Conservation (phyloP, 305 asterid species). For the Fraxinus albicans region DNA sequence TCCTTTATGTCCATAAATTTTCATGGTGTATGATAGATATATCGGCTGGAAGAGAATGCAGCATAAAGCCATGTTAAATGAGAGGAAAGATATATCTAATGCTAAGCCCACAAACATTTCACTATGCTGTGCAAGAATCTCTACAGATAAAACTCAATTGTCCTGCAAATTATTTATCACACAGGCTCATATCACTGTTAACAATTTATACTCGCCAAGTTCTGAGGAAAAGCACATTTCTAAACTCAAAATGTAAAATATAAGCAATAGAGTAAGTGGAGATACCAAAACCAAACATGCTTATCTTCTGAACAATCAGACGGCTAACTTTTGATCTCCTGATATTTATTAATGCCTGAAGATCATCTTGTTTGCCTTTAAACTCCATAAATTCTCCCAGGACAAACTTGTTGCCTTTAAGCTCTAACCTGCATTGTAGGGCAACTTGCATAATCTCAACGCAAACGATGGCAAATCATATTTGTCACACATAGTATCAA, state of each 20-base stretch:
- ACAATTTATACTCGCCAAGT: neutral
- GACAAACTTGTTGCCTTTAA: constrained; percentile 55
- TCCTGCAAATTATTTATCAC: neutral
- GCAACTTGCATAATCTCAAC: neutral
- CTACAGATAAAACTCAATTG: neutral
- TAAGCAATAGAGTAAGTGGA: neutral
- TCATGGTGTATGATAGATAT: neutral
- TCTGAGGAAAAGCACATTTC: neutral
- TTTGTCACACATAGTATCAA: neutral
- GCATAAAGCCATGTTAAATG: neutral
- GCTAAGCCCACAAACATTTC: neutral
- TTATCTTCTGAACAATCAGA: constrained; percentile 55
- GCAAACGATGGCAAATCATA: neutral
- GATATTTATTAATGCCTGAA: constrained; percentile 59
- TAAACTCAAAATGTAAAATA: neutral
- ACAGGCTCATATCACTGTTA: neutral
- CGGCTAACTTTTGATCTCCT: constrained; percentile 83
- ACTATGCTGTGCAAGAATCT: neutral
- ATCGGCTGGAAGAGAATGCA: neutral
- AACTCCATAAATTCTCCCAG: constrained; percentile 85
- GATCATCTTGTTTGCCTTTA: constrained; percentile 74
- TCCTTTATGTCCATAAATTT: neutral
- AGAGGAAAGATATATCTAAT: neutral
- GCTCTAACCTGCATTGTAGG: constrained; percentile 65
- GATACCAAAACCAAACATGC: constrained; percentile 81